Base-by-base conservation (phyloP, 2,329 filamentous ascomycete genomes). In the Paramyrothecium roridum region DNA sequence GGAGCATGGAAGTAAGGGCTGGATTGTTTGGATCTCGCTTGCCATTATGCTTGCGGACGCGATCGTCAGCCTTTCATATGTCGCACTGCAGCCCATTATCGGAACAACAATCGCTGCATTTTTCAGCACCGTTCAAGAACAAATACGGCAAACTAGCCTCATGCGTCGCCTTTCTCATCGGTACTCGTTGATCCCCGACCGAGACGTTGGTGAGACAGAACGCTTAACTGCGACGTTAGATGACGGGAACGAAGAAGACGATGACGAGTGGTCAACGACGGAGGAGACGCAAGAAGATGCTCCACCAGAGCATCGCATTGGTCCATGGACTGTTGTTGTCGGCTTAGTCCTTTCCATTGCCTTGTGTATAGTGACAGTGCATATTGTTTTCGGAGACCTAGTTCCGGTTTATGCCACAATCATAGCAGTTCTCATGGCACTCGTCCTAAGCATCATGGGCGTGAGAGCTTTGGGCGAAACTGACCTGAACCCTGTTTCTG, bases 1-100 rank as follows among this genome's bases (percentile, higher is more conserved):
- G 95, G 90, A 93, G 56, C 85, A 81, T 17, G 95, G 95, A 11
- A 96, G 91, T 69, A 97, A 98, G 74, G 95, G 93, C 43, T 99
- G 95, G 95, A 98, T 99, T 57, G 91, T 99, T 0, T 99, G 95
- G 95, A 81, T 96, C 2, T 96, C 91, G 34, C 77, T 99, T 30
- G 91, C 95, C 3, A 97, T 99, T 61, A 99, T 99, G 95, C 80
- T 99, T 23, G 90, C 91, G 21, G 95, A 99, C 72, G 91, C 93
- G 1, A 80, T 99, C 3, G 83, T 98, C 59, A 97, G 90, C 64
- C 82, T 99, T 11, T 85, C 89, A 2, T 92, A 93, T 78, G 81
- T 97, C 45, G 77, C 89, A 1, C 61, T 89, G 2, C 83, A 84
- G 3, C 88, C 90, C 1, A 59, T 88, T 1, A 69, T 68, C 17